phyloP scores from a whole-genome alignment of 768 basidiomycete species.

The Coprinellus micaceus region DNA sequence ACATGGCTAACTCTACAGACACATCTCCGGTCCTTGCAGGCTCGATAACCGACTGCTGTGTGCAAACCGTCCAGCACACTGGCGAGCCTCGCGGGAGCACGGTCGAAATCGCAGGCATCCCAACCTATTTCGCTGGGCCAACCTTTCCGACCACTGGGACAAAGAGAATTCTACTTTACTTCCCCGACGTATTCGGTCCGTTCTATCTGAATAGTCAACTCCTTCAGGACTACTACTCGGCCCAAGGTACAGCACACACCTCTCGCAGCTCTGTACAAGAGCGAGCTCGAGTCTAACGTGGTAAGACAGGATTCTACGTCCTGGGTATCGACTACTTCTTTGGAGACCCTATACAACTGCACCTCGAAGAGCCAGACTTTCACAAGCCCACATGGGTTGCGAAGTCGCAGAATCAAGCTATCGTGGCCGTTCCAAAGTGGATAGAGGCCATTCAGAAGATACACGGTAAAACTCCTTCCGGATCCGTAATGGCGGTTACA shows the following conservation, averaged over 20 bases:
- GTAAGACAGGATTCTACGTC: conserved; percentile 48
- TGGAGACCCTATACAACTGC: conserved; percentile 47
- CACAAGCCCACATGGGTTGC: conserved; percentile 41
- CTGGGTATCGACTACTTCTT: conserved; percentile 64
- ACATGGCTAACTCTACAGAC: neutral
- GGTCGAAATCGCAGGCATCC: conserved; percentile 37
- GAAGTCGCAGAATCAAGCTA: conserved; percentile 32
- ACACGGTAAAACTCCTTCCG: no score
- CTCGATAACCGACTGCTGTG: conserved; percentile 50
- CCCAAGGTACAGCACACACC: conserved; percentile 39
- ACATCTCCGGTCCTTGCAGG: conserved; percentile 35
- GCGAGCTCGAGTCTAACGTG: neutral
- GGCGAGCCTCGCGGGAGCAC: conserved; percentile 45
- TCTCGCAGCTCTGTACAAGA: neutral
- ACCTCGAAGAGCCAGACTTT: conserved; percentile 34
- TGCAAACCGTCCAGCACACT: conserved; percentile 47
- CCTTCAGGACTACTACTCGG: conserved; percentile 62
- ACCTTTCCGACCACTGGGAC: conserved; percentile 11
- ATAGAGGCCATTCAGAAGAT: conserved; percentile 43
- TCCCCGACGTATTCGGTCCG: conserved; percentile 58
- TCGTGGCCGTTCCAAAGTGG: conserved; percentile 46
- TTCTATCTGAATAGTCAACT: conserved; percentile 56
- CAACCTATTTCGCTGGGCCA: conserved; percentile 55
- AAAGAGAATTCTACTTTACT: conserved; percentile 52
- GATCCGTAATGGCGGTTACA: conserved; percentile 1